phyloP scores from a whole-genome alignment of 257 asterid genomes.

The Rhazya stricta region DNA sequence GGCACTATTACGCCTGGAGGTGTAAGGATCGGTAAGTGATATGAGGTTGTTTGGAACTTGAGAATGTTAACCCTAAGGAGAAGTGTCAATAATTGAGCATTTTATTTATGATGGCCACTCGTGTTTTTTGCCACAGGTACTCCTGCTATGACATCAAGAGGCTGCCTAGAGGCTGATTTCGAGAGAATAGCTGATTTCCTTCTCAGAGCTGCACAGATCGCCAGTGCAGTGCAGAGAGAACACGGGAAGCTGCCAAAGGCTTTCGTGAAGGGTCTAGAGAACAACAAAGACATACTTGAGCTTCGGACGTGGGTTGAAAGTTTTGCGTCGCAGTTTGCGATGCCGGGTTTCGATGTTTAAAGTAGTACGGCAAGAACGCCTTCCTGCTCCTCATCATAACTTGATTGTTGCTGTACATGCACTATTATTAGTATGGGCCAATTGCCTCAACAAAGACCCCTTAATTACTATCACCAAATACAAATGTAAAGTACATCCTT shows the following conservation, averaged over 20 bases:
- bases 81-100: neutral
- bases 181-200: constrained; percentile 74
- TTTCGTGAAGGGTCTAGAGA: constrained; percentile 65
- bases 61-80: neutral
- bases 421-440: neutral
- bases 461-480: neutral
- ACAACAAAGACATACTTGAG: constrained; percentile 68
- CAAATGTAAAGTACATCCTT: neutral
- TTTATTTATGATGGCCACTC: neutral
- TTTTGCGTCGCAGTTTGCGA: constrained; percentile 76
- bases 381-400: too few species aligned
- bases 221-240: constrained; percentile 60
- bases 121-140: constrained; percentile 40
- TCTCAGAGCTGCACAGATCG: constrained; percentile 59
- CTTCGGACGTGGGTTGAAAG: constrained; percentile 69
- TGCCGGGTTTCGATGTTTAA: constrained; percentile 83
- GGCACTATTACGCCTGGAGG: constrained; percentile 78
- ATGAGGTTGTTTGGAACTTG: constrained; percentile 4
- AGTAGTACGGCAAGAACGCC: neutral
- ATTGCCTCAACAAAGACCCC: neutral
- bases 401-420: constrained; percentile 8
- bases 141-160: constrained; percentile 92
- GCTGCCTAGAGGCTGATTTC: constrained; percentile 76
- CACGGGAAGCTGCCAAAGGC: constrained; percentile 62
- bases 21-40: constrained; percentile 72